Percentiles rank a stretch among this genome's conserved stretches.
These are phyloP conservation scores for Aphanomyces cochlioides DNA, from an alignment of 352 stramenopile genomes.

Conservation along the genomic window DNA sequence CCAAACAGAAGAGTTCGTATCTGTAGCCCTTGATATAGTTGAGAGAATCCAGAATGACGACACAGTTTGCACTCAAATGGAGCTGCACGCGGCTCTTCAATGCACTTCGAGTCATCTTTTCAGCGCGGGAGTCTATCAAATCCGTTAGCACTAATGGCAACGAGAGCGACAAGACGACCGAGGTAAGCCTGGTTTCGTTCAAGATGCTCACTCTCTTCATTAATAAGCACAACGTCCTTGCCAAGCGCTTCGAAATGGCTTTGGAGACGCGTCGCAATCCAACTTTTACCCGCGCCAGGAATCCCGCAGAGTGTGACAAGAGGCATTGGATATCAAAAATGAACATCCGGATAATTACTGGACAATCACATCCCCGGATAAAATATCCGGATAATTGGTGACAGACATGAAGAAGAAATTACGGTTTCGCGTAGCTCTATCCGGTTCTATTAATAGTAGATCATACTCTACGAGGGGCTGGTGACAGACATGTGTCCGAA, in stretches of 20 bases:
- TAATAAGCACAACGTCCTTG: slow-evolving; percentile 55
- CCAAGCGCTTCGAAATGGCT: slow-evolving; percentile 42
- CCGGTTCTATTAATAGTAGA: no score
- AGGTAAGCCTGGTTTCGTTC: slow-evolving; percentile 53
- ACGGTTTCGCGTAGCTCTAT: no score
- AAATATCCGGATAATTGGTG: no score
- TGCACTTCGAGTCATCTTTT: slow-evolving; percentile 69
- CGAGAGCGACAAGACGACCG: slow-evolving; percentile 34
- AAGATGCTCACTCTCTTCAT: slow-evolving; percentile 57
- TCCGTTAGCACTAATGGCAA: background rate
- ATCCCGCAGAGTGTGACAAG: slow-evolving; percentile 72
- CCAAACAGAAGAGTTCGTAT: slow-evolving; percentile 94
- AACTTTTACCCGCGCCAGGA: slow-evolving; percentile 64
- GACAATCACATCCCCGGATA: no score
- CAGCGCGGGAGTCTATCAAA: slow-evolving; percentile 46
- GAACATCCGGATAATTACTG: background rate
- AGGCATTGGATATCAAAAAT: slow-evolving; percentile 44
- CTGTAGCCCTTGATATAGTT: slow-evolving; percentile 95
- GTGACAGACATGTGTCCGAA: no score
- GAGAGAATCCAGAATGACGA: slow-evolving; percentile 91
- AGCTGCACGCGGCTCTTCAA: slow-evolving; percentile 63
- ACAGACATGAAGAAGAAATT: no score
- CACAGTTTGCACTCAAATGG: slow-evolving; percentile 50
- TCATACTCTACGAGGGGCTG: no score
- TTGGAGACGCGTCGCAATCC: slow-evolving; percentile 48